Base-by-base conservation (phyloP, 2,329 filamentous ascomycete genomes). In the Paracamarosporium sp. region DNA sequence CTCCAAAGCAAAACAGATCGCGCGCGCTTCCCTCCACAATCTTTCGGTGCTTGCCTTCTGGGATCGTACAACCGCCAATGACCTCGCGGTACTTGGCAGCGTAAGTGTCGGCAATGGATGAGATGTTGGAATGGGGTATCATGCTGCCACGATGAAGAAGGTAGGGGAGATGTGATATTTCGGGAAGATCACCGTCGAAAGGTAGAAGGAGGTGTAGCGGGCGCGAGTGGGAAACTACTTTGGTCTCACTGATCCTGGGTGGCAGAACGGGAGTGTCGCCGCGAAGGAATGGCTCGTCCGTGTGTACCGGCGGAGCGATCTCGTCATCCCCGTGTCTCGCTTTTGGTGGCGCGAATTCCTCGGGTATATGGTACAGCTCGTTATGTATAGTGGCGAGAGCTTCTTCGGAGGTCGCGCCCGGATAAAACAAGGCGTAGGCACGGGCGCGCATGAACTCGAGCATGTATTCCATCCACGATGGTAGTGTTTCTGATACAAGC, bases 391-490 rank as follows among this genome's bases (percentile, higher is more conserved):
- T 90, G n/a, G 87, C 86, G 12, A 96, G 78, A 4, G 85, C 80
- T 66, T 80, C 36, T 71, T 83, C 48, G 74, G 84, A 61, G 2
- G 66, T 66, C 5, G 72, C 81, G 35, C 87, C 86, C 0, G 94
- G 94, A 69, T 97, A 97, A 0, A 96, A 77, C 52, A 91, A 87
- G 65, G 85, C 87, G 76, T 96, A 97, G 12, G 90, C 91, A 27
- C 91, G 85, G 3, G 88, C 85, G 12, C 90, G 86, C 61, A 91
- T 90, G 15, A 97, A 83, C 69, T 92, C 89, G 35, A 95, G 81
- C 55, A 91, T 81, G 64, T 92, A 88, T 75, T 96, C 90, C 55
- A 92, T 82, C 88, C 92, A 95, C 0, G 90, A 83, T 0, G 92
- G 91, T 50, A 88, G 86, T 11, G 81, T 85, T 61, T 87, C 88